phyloP scores from a whole-genome alignment of 495 filamentous ascomycete genomes.

The Trichoderma asperelloides region DNA sequence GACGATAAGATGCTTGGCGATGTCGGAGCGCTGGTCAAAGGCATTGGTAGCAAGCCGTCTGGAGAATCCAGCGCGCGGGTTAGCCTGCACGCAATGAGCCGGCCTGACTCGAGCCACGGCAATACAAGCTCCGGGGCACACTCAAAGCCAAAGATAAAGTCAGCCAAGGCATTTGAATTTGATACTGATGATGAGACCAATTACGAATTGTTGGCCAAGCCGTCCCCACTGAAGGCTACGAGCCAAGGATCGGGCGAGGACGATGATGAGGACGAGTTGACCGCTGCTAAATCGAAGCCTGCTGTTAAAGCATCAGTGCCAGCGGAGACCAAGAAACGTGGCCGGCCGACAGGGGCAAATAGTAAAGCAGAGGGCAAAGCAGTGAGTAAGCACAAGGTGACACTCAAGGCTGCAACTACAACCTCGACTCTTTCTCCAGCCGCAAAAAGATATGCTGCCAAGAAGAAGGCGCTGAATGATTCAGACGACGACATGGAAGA shows the following conservation, averaged over 20 bases:
- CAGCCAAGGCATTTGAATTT: slow-evolving; percentile 42
- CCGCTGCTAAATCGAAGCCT: slow-evolving; percentile 22
- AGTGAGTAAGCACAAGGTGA: slow-evolving; percentile 26
- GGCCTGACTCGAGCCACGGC: slow-evolving; percentile 59
- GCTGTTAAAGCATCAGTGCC: slow-evolving; percentile 29
- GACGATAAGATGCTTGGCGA: slow-evolving; percentile 71
- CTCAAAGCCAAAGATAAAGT: slow-evolving; percentile 44
- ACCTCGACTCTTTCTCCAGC: slow-evolving; percentile 59
- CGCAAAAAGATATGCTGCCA: slow-evolving; percentile 74
- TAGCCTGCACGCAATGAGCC: slow-evolving; percentile 60
- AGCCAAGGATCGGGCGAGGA: slow-evolving; percentile 46
- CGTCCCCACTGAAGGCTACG: slow-evolving; percentile 41
- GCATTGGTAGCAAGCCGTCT: slow-evolving; percentile 50
- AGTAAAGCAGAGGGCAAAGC: slow-evolving; percentile 27
- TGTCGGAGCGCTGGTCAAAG: slow-evolving; percentile 84
- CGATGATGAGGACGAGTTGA: slow-evolving; percentile 44
- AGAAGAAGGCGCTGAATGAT: slow-evolving; percentile 46
- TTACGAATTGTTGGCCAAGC: slow-evolving; percentile 68
- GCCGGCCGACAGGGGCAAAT: slow-evolving; percentile 41
- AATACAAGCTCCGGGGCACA: slow-evolving; percentile 23
- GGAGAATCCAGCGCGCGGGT: slow-evolving; percentile 43
- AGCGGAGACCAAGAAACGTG: slow-evolving; percentile 40
- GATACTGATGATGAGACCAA: slow-evolving; percentile 72
- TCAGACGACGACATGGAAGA: slow-evolving; percentile 35
- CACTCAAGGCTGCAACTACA: slow-evolving; percentile 26